Conservation (phyloP, 257 asterid genomes). For the Nicotiana tomentosiformis region DNA sequence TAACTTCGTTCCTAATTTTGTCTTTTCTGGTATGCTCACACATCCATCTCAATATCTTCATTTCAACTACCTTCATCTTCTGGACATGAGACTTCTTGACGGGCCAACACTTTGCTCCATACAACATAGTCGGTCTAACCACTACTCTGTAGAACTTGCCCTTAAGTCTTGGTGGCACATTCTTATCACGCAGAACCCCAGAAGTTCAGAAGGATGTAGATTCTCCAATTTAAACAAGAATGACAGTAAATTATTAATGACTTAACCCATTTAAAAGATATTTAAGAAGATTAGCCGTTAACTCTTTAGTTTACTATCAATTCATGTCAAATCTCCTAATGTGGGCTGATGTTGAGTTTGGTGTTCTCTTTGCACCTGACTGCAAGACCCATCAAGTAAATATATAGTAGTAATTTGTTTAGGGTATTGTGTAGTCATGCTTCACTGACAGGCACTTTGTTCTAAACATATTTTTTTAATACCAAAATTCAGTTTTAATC, state of each 20-base stretch:
- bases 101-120: no score
- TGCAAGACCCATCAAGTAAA: not conserved
- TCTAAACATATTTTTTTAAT: no score
- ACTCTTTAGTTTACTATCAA: not conserved
- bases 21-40: no score
- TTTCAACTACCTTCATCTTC: no score
- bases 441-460: not conserved
- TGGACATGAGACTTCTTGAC: no score
- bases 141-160: no score
- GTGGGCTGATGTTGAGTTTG: not conserved
- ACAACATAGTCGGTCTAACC: no score
- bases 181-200: no score
- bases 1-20: no score
- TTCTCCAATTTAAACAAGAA: not conserved
- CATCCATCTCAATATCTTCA: no score
- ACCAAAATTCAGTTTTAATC: not conserved
- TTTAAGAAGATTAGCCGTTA: not conserved
- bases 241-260: not conserved
- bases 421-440: not conserved
- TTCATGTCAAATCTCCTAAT: not conserved
- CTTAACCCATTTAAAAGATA: not conserved
- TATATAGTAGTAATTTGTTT: not conserved
- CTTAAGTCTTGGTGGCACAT: no score
- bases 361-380: not conserved
- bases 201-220: not conserved